Evolutionary conservation across 2,329 filamentous ascomycete genomes (phyloP).

Genomic region (Colletotrichum plurivorum): DNA sequence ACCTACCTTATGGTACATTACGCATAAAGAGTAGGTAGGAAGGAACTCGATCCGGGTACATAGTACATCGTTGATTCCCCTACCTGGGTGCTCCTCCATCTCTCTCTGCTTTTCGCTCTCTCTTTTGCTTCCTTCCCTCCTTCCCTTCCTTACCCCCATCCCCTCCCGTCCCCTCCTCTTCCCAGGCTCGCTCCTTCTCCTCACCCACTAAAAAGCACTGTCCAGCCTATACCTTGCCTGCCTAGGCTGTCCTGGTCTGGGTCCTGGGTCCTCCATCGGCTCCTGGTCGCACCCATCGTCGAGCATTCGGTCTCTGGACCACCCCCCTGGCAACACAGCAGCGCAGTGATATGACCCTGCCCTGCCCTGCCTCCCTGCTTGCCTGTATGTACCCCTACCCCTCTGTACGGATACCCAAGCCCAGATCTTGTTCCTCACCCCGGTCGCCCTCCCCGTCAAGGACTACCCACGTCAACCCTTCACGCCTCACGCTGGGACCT

Average conservation of each 20-base stretch:
- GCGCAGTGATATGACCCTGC: constrained; percentile 40
- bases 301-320: constrained; percentile 33
- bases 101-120: neutral
- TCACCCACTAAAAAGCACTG: constrained; percentile 29
- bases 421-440: constrained; percentile 41
- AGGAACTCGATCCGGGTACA: too few relatives aligned
- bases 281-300: constrained; percentile 38
- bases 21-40: neutral
- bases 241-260: constrained; percentile 32
- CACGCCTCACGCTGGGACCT: constrained; percentile 39
- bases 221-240: constrained; percentile 30
- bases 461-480: constrained; percentile 40
- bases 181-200: constrained; percentile 11
- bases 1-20: neutral
- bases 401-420: constrained; percentile 25
- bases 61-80: neutral
- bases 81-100: neutral
- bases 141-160: constrained; percentile 7
- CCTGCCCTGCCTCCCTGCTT: constrained; percentile 15
- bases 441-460: constrained; percentile 31
- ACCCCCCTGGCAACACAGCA: constrained; percentile 27
- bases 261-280: constrained; percentile 32
- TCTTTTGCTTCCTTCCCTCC: neutral
- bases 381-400: too few relatives aligned
- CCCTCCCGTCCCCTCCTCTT: constrained; percentile 8